Base-by-base conservation (phyloP, 1,139 yeast genomes). In the Lodderomyces metapsilosis region DNA sequence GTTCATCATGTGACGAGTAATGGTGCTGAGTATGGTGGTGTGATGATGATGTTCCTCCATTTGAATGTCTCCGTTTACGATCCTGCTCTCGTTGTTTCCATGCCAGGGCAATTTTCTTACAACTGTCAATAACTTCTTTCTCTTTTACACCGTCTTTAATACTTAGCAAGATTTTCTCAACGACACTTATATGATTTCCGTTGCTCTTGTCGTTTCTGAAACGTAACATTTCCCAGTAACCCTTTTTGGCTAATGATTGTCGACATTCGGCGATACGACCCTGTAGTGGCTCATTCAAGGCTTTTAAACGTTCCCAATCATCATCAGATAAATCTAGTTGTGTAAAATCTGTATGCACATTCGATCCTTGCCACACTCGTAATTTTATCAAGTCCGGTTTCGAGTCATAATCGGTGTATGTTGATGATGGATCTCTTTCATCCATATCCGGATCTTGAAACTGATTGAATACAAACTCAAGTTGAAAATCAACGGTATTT, bases 191-290 rank as follows among this genome's bases (percentile, higher is more conserved):
- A 60, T 88, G 96, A 59, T 94, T 94, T 9, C 95, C 98, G 55
- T 86, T 84, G 18, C 78, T 64, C 58, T 94, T 94, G 59, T 94
- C 99, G 61, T 92, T 96, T 58, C 99, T 74, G 62, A 92, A 92
- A 44, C 99, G 73, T 44, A 92, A 62, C 71, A 87, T 76, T 46
- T 82, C 81, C 98, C 98, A 94, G 41, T 71, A 76, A 1, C 83
- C 83, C 3, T 66, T 64, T 28, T 52, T 58, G 40, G 76, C 70
- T 20, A 69, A 66, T 43, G 82, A 82, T 52, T 74, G 74, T 46
- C 80, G 71, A 51, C 95, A 88, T 62, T 94, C 99, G 3, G 84
- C 91, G 25, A 94, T 80, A 47, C 98, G 69, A n/a, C 92, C 95
- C 54, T 91, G 88, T 39, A 92, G 70, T 0, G 98, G 97, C 59